Base-by-base conservation (phyloP, 352 stramenopile genomes). In the Pythium aristosporum region DNA sequence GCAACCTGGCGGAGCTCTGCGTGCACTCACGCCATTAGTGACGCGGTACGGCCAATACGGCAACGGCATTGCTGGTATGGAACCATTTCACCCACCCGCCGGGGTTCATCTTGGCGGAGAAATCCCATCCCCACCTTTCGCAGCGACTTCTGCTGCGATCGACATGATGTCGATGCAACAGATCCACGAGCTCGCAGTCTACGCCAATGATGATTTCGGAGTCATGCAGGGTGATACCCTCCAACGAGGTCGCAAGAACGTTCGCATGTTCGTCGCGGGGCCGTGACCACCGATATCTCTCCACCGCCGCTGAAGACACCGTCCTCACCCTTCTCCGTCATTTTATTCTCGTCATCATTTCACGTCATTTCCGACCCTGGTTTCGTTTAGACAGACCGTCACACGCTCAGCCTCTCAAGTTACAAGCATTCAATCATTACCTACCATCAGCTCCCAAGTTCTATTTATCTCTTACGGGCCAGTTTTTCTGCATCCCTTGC, bases 81-180 rank as follows among this genome's bases (percentile, higher is more conserved):
- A 23, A n/a, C 39, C 21, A 15, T 46, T 43, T 21, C 13, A 52
- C 15, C 41, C 41, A 12, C 54, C 54, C 30, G 54, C 34, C 10
- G 41, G 10, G 5, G 2, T 52, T 18, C 42, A 5, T 12, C 16
- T 25, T 28, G 50, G 83, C 54, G 16, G 39, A 11, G 59, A 52
- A n/a, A 21, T 66, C 21, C 59, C 56, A 11, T 55, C 32, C 9
- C 69, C 66, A 30, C 48, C 61, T 5, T 73, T 65, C 21, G 64
- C 66, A 21, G 48, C 53, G 47, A 73, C 67, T 16, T 18, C 53
- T 18, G 49, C 6, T 11, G 37, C 25, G 8, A 47, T 59, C n/a
- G n/a, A 39, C 12, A 21, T 12, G 15, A 60, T 59, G 49, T n/a
- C 37, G 10, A 16, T 18, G 21, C 48, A 49, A 20, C 23, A 53